Evolutionary conservation across 768 basidiomycete genomes (phyloP), one percentile per base, ranked within the genome.

Genomic region (Mycena haematopus): DNA sequence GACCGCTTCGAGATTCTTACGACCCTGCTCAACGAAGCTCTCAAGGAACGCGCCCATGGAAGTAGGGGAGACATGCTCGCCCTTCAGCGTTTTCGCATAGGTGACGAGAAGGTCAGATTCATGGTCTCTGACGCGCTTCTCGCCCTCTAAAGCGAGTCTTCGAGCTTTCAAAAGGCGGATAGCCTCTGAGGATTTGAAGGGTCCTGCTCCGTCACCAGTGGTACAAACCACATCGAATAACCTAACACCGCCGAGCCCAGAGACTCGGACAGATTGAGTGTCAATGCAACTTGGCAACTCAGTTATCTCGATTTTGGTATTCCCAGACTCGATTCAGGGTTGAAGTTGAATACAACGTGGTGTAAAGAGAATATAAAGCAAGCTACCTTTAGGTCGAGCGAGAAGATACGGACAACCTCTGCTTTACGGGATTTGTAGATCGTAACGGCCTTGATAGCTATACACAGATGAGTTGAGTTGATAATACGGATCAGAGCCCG

Each of bases 221-320:
- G 78, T 82, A 71, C 82, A 85, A n/a, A 83, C 79, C 35, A 87
- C 82, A 70, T 87, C 86, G 63, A 82, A 79, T 11, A 88, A 75
- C 60, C 82, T 81, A 6, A 81, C 80, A 27, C 76, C 72, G 5
- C 76, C 78, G 13, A 84, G 74, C 3, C 82, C 83, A 51, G 83
- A 81, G 19, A 87, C 80, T 40, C 87, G 78, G 45, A 84, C 76
- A 21, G 84, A 84, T 25, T 84, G 76, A 1, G 78, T 78, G 68
- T 86, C 83, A 57, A 87, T 80, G 31, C 71, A 75, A 65, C 79
- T 77, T 7, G 87, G 78, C 8, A 89, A 76, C n/a, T 77, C 76
- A 29, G 66, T 72, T 49, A 88, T 83, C 58, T 79, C 75, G 36
- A 88, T 67, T 64, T 83, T 80, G 65, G 81, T 87, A 57, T 78